phyloP scores from a whole-genome alignment of 106 monocot genomes.

The Platanthera guangdongensis region DNA sequence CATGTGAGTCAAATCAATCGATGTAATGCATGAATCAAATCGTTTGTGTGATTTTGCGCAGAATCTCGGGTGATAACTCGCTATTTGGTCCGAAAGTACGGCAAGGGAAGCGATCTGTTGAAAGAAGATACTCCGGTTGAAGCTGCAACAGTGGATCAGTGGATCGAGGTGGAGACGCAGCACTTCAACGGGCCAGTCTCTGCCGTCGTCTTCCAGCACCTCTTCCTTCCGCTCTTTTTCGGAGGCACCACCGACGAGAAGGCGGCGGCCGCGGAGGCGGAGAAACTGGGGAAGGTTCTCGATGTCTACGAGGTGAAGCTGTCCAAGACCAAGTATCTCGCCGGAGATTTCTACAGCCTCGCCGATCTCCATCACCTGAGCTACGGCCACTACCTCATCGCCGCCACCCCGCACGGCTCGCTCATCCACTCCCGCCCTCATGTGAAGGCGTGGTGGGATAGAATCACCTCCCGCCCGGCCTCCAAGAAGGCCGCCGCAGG shows the following conservation, averaged over 20 bases:
- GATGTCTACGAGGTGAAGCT: conserved; percentile 53
- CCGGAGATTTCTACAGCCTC: conserved; percentile 43
- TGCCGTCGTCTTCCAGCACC: conserved; percentile 19
- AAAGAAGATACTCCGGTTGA: neutral
- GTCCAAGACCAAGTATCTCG: conserved; percentile 28
- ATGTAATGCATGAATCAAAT: too few species aligned
- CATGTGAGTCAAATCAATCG: too few species aligned
- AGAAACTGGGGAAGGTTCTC: conserved; percentile 45
- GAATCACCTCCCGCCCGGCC: conserved; percentile 20
- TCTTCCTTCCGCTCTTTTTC: conserved; percentile 23
- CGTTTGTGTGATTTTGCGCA: neutral
- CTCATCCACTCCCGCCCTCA: conserved; percentile 22
- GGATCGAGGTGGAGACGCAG: conserved; percentile 40
- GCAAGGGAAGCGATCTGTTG: conserved; percentile 17
- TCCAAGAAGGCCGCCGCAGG: conserved; percentile 18
- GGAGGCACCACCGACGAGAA: conserved; percentile 24
- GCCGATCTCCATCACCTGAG: conserved; percentile 50
- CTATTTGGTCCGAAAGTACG: conserved; percentile 28
- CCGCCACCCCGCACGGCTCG: conserved; percentile 16
- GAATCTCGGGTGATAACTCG: conserved; percentile 38
- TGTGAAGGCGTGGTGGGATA: conserved; percentile 46
- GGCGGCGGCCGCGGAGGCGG: conserved; percentile 16
- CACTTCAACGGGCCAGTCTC: conserved; percentile 27
- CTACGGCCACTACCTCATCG: conserved; percentile 19
- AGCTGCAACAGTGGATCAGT: conserved; percentile 4